phyloP scores from a whole-genome alignment of 768 basidiomycete genomes.

The Boletus subcaerulescens region DNA sequence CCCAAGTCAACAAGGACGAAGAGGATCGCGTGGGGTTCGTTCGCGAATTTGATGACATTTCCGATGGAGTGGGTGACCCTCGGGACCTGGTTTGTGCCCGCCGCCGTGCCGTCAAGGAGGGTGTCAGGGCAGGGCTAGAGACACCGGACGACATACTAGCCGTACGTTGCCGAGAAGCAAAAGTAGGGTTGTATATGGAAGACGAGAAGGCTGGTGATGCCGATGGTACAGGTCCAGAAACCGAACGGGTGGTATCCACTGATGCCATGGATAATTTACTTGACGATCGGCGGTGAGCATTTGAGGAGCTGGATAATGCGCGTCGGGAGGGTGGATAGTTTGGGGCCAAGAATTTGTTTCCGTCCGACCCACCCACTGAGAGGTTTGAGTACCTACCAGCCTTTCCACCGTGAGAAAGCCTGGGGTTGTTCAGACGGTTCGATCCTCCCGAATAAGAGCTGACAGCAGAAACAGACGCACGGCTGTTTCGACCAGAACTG shows the following conservation, averaged over 20 bases:
- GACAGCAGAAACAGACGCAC: slow-evolving; percentile 47
- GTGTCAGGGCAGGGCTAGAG: slow-evolving; percentile 32
- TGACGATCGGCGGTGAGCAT: slow-evolving; percentile 46
- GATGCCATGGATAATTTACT: slow-evolving; percentile 52
- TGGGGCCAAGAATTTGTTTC: slow-evolving; percentile 46
- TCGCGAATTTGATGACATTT: slow-evolving; percentile 50
- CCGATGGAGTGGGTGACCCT: slow-evolving; percentile 63
- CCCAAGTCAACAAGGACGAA: slow-evolving; percentile 59
- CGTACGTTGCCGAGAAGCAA: slow-evolving; percentile 82
- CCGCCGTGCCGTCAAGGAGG: slow-evolving; percentile 33
- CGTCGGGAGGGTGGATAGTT: slow-evolving; percentile 46
- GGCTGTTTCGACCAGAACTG: slow-evolving; percentile 63
- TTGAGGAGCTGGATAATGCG: slow-evolving; percentile 46
- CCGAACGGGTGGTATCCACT: slow-evolving; percentile 55
- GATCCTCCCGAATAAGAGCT: slow-evolving; percentile 22
- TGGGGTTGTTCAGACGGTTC: slow-evolving; percentile 12
- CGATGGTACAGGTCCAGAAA: slow-evolving; percentile 61
- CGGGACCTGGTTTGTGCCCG: slow-evolving; percentile 45
- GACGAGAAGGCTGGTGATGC: slow-evolving; percentile 32
- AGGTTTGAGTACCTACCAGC: slow-evolving; percentile 28
- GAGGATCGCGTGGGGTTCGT: slow-evolving; percentile 43
- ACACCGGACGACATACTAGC: slow-evolving; percentile 54
- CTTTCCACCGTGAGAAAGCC: slow-evolving; percentile 23
- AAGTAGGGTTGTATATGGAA: slow-evolving; percentile 59
- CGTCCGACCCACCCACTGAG: slow-evolving; percentile 31